A percentile compares a stretch with the other conserved stretches of the same genome.
Evolutionary conservation across 768 basidiomycete species (phyloP).

Genomic region (Mycena polygramma): DNA sequence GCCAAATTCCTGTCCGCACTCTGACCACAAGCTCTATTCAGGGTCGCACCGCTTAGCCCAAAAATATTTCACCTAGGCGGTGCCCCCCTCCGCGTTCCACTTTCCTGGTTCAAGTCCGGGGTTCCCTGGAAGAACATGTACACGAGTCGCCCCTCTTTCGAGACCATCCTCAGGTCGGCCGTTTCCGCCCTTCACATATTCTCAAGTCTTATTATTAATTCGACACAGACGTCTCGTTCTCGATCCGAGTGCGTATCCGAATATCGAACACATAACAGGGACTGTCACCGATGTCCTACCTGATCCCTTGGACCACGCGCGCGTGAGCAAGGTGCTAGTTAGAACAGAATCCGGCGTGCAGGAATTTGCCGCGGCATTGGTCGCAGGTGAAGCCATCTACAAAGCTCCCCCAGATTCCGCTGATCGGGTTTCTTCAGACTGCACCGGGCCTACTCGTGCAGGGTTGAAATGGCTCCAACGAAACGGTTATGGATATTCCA

Average conservation of each 20-base stretch:
- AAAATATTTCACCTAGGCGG: not conserved
- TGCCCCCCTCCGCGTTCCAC: not conserved
- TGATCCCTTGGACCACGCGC: conserved; percentile 31
- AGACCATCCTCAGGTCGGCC: conserved; percentile 4
- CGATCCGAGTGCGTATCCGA: not conserved
- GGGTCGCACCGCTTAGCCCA: not conserved
- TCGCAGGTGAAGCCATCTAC: conserved; percentile 37
- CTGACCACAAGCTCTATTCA: not conserved
- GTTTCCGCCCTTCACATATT: not conserved
- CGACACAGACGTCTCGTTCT: conserved; percentile 4
- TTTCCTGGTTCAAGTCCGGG: not conserved
- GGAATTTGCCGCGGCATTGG: conserved; percentile 35
- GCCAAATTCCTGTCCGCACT: not conserved
- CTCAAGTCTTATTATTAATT: too few relatives aligned
- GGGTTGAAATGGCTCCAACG: conserved; percentile 44
- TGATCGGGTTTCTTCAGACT: conserved; percentile 40
- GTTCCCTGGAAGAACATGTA: conserved; percentile 16
- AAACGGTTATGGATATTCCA: conserved; percentile 35
- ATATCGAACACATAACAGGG: conserved; percentile 42
- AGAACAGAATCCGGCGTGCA: conserved; percentile 31
- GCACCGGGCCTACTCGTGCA: conserved; percentile 45
- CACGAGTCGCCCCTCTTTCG: not conserved
- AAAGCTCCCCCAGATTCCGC: not conserved
- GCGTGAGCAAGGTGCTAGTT: conserved; percentile 37
- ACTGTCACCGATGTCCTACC: conserved; percentile 44